Base-by-base conservation (phyloP, 495 filamentous ascomycete genomes). In the Hypoxylon subgilvum region DNA sequence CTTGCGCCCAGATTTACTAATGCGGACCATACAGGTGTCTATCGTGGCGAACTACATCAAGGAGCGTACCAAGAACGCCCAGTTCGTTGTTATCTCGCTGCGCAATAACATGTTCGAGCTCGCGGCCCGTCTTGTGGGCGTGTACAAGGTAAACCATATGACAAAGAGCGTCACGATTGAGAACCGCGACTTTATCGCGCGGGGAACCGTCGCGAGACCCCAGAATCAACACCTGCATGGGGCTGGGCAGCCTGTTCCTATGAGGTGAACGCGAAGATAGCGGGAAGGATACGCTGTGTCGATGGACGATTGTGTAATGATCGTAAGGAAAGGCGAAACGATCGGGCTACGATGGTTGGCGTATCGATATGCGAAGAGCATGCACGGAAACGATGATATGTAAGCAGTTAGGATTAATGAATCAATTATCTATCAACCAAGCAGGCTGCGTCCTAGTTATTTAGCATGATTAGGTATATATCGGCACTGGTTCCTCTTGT, bases 71-170 rank as follows among this genome's bases (percentile, higher is more conserved):
- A 97, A 97, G 82, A 97, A 98, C 70, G 94, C 94, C 0, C 94
- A 98, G 68, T 98, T 98, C 73, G 94, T 98, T 64, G 94, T 98
- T 61, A 98, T 98, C 65, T 97, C 92, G 10, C 77, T 98, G 65
- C 82, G 94, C 66, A 98, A 98, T 76, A 98, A 98, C 77, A 98
- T 98, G 94, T 98, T 98, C 75, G 94, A 98, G 79, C 86, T 98
- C 48, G 95, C 94, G 13, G 85, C 92, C 36, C 81, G 94, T 42
- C 81, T 98, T 30, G 91, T 98, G 4, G 94, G 94, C 40, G 92
- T 98, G 39, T 98, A 98, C 74, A 98, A 98, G 76, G 94, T 98
- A 69, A 97, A 97, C 74, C 94, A 98, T 74, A 98, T 97, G 94
- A 96, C 91, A 34, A 96, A 96, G 84, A 92, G 88, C 68, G 91